Evolutionary conservation across 306 rosid genomes (phyloP).

Genomic region (Ochetophila trinervis): DNA sequence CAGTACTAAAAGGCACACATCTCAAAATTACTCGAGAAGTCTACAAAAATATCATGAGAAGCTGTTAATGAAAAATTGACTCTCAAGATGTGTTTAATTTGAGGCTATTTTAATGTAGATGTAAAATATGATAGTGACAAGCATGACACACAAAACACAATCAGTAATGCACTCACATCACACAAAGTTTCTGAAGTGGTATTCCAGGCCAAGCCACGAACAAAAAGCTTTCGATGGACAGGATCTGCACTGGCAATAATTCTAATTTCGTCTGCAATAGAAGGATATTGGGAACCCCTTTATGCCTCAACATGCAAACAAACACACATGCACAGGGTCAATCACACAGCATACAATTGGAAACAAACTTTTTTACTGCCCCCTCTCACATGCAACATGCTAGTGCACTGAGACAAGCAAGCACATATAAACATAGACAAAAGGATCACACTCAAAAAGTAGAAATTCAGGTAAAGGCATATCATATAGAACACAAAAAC

Average conservation of each 20-base stretch:
- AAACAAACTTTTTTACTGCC: conserved; percentile 28
- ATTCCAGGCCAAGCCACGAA: conserved; percentile 82
- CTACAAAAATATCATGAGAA: not conserved
- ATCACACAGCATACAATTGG: conserved; percentile 66
- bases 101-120: conserved; percentile 8
- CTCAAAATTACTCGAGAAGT: not conserved
- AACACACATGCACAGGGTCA: conserved; percentile 76
- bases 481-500: not conserved
- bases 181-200: conserved; percentile 77
- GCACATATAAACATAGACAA: not conserved
- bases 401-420: conserved; percentile 9
- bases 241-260: conserved; percentile 76
- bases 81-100: conserved; percentile 6
- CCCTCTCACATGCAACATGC: conserved; percentile 28
- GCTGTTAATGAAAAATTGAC: conserved; percentile 4
- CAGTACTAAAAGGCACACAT: conserved; percentile 1
- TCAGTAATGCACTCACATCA: conserved; percentile 78
- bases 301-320: conserved; percentile 86
- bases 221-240: conserved; percentile 86
- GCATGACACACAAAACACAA: conserved; percentile 57
- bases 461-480: not conserved
- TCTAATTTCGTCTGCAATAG: conserved; percentile 82
- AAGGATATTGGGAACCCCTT: conserved; percentile 84
- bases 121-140: conserved; percentile 36
- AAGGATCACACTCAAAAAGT: not conserved